Percentiles rank a stretch among this genome's conserved stretches.
Conservation (phyloP, 768 basidiomycete species). For the Mycena belliarum region DNA sequence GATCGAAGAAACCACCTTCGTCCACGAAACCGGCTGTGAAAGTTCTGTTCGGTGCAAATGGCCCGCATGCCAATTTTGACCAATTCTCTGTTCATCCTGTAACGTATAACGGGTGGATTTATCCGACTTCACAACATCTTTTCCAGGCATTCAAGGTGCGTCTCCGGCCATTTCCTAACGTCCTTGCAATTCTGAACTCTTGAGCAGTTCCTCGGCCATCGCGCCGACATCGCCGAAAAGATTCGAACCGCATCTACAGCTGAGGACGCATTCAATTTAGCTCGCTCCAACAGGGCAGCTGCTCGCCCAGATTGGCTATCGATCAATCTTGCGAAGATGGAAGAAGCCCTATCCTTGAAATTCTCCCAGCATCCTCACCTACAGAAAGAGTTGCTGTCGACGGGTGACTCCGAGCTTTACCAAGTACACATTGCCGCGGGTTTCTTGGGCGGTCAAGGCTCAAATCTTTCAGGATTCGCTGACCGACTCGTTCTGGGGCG, state of each 20-base stretch:
- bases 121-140: conserved; percentile 49
- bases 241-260: conserved; percentile 43
- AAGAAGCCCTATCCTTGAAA: conserved; percentile 47
- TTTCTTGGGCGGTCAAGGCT: not conserved
- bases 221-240: conserved; percentile 46
- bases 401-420: conserved; percentile 47
- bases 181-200: not conserved
- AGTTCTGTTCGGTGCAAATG: conserved; percentile 21
- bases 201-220: conserved; percentile 40
- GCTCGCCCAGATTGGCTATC: conserved; percentile 50
- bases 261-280: conserved; percentile 42
- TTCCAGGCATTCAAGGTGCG: conserved; percentile 47
- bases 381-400: conserved; percentile 42
- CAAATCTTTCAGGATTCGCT: conserved; percentile 35
- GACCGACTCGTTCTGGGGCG: conserved; percentile 50
- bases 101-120: conserved; percentile 35
- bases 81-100: conserved; percentile 46
- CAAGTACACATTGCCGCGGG: conserved; percentile 41
- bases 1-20: not conserved
- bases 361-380: conserved; percentile 54
- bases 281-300: conserved; percentile 37
- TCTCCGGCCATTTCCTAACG: not conserved
- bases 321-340: conserved; percentile 54
- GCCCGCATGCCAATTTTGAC: conserved; percentile 41
- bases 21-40: not conserved